phyloP scores from a whole-genome alignment of 73 alveolate species.

The Tetrahymena borealis region DNA sequence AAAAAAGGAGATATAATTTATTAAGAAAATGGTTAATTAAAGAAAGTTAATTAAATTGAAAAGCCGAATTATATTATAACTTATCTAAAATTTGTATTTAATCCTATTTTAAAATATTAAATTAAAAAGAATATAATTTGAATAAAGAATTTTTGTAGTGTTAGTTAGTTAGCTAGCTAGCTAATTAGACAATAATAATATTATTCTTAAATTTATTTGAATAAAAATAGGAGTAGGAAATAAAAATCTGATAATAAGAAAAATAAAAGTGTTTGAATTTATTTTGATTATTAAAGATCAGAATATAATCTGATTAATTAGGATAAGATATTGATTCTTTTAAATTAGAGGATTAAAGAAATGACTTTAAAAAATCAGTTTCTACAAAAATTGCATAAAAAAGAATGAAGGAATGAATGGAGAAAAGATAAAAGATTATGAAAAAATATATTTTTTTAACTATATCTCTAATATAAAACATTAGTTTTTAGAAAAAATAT shows the following conservation, averaged over 20 bases:
- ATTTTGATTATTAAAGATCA: not conserved
- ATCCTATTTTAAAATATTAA: too few species aligned
- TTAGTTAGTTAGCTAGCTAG: too few species aligned
- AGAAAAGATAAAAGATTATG: not conserved
- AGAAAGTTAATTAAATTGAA: too few species aligned
- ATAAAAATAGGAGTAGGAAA: too few species aligned
- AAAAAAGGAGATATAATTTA: too few species aligned
- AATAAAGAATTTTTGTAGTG: too few species aligned
- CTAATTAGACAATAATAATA: too few species aligned
- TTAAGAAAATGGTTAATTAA: too few species aligned
- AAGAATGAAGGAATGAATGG: not conserved
- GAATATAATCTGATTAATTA: not conserved
- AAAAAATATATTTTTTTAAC: not conserved
- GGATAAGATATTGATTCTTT: not conserved
- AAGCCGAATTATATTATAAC: too few species aligned
- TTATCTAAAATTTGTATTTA: too few species aligned
- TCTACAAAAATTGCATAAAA: not conserved
- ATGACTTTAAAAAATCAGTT: not conserved
- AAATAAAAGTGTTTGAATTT: not conserved
- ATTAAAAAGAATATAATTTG: too few species aligned
- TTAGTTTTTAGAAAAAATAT: not conserved
- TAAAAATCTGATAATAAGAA: not conserved
- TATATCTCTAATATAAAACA: not conserved
- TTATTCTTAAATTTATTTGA: too few species aligned
- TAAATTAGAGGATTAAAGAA: not conserved